Conservation (phyloP, 108 stramenopile genomes). For the Skeletonema marinoi region DNA sequence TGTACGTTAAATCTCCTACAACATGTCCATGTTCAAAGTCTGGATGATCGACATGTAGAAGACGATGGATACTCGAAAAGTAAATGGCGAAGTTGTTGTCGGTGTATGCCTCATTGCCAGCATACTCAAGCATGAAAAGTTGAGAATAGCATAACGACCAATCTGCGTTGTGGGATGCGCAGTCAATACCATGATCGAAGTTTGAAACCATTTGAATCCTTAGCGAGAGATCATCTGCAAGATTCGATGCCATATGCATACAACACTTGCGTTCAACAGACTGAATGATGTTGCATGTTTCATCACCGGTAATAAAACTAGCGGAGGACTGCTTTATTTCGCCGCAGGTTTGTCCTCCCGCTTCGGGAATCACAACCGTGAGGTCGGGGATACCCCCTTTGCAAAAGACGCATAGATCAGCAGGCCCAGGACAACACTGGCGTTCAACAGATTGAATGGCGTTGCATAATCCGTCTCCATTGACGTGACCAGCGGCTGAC, state of each 20-base stretch:
- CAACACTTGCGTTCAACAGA: not conserved
- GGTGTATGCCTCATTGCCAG: not conserved
- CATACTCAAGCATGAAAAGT: not conserved
- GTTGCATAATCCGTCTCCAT: not conserved
- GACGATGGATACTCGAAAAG: constrained; percentile 10
- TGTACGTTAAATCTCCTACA: constrained; percentile 16
- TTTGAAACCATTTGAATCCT: not conserved
- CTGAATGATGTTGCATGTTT: not conserved
- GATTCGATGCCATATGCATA: not conserved
- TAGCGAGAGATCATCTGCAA: not conserved
- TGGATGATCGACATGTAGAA: constrained; percentile 1
- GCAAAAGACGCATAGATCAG: not conserved
- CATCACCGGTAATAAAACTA: not conserved
- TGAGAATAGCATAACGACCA: not conserved
- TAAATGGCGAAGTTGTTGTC: not conserved
- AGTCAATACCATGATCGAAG: not conserved
- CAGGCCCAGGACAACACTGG: not conserved
- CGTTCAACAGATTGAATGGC: not conserved
- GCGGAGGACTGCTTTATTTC: not conserved
- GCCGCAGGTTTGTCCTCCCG: not conserved
- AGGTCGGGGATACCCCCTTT: not conserved
- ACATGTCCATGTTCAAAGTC: constrained; percentile 17
- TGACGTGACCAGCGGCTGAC: not conserved
- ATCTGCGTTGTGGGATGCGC: not conserved
- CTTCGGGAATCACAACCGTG: not conserved